Base-by-base conservation (phyloP, 2,329 filamentous ascomycete genomes). In the Beauveria pseudobassiana region DNA sequence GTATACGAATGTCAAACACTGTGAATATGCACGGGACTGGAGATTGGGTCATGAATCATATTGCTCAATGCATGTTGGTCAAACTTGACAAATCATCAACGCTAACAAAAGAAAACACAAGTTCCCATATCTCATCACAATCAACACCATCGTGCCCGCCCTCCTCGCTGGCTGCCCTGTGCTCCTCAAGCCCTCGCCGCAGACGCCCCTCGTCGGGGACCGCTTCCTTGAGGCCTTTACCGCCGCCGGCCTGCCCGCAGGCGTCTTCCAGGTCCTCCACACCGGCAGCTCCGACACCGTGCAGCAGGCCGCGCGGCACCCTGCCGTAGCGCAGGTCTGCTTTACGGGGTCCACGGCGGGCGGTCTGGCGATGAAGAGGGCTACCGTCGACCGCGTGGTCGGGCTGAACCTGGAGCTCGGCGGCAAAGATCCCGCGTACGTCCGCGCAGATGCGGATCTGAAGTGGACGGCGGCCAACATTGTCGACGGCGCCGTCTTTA, bases 291-390 rank as follows among this genome's bases (percentile, higher is more conserved):
- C 88, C 38, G 78, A 78, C 51, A 83, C 87, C 62, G 88, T 97
- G 67, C 90, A 96, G 75, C 80, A 86, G 7, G 82, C 97, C 50
- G 87, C 96, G 55, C 83, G 87, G 56, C 86, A 91, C 63, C 89
- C 91, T 8, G 83, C 87, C 66, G 83, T 98, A 65, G 83, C 88
- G 58, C 82, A 91, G 40, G 85, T 98, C 57, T 96, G 91, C 80
- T 98, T 98, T 75, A 97, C 93, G 0, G 93, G 93, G 40, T 96
- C 93, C 6, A 91, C 96, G 9, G 88, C 90, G 9, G 92, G 91
- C 61, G 93, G 93, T 18, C 78, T 97, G 59, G 87, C 90, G 2
- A 89, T 97, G 28, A 91, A 96, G 71, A 86, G 87, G 72, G 90
- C 91, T 3, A 92, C 91, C 1, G 84, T 90, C 24, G 90, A 92